Evolutionary conservation across 164 flowering plant genomes (phyloP).

Genomic region (Vitis riparia): DNA sequence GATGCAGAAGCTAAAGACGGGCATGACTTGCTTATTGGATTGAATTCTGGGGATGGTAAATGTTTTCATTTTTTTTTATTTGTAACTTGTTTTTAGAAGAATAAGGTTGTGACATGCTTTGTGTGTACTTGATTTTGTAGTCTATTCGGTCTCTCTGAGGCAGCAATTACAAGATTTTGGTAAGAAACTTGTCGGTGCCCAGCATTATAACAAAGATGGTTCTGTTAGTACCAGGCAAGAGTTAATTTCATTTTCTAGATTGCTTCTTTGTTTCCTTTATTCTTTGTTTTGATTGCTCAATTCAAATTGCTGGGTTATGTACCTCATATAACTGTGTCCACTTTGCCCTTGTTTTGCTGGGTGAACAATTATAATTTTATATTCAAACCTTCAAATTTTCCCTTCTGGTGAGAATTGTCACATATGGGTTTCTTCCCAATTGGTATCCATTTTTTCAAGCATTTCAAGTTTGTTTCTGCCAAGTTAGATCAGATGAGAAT

Average conservation of each 20-base stretch:
- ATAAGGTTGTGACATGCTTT: constrained; percentile 7
- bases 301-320: too few relatives aligned
- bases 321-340: too few relatives aligned
- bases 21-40: constrained; percentile 92
- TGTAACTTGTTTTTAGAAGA: neutral
- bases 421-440: too few relatives aligned
- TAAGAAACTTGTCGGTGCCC: constrained; percentile 94
- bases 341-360: too few relatives aligned
- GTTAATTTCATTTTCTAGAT: neutral
- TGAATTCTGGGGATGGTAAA: constrained; percentile 93
- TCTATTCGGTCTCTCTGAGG: constrained; percentile 83
- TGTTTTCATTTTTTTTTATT: constrained; percentile 2
- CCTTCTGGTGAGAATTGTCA: too few relatives aligned
- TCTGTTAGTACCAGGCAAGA: constrained; percentile 80
- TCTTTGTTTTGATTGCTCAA: neutral
- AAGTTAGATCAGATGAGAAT: too few relatives aligned
- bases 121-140: constrained; percentile 34
- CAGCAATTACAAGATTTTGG: constrained; percentile 95
- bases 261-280: neutral
- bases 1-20: constrained; percentile 92
- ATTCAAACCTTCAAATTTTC: too few relatives aligned
- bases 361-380: too few relatives aligned
- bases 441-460: too few relatives aligned
- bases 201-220: constrained; percentile 95
- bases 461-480: too few relatives aligned